Evolutionary conservation across 2,329 filamentous ascomycete species (phyloP), one percentile per base, ranked within the genome.

Genomic region (Samsoniella hepiali): DNA sequence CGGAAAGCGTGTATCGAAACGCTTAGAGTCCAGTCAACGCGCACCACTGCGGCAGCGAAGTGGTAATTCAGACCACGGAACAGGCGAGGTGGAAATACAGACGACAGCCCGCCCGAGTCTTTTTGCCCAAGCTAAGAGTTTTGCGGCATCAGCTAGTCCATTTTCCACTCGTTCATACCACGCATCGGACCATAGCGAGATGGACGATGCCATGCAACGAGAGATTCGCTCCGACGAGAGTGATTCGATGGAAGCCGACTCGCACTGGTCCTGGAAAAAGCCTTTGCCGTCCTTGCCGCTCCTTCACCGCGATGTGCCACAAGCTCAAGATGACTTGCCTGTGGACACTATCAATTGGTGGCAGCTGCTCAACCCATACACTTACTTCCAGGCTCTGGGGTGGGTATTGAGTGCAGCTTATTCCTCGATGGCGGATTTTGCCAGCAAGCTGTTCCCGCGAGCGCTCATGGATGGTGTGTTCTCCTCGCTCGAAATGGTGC

Each of bases 291-390:
- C 65, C 1, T 68, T 68, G 66, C 68, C 70, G 5, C 38, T 47
- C 6, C 29, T 63, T 32, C 64, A 62, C 50, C 64, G 65, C 0
- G 65, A 66, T 38, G 54, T 32, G 29, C 60, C 54, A 22, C 29
- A 65, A 1, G 57, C 64, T 0, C 63, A 67, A 3, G 61, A 65
- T 15, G 66, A 58, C 15, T n/a, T 15, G 50, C 22, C 31, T 31
- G 29, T 15, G 17, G 65, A 53, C 3, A 65, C 63, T 13, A 57
- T 63, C 27, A 63, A 70, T 40, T 72, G 71, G 67, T 68, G 68
- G 65, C 68, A 68, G 22, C 64, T 75, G 3, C 55, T 75, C 4
- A 69, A 75, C 34, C 75, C 74, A 0, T 66, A 69, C 62, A 75
- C 72, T 5, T 76, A 76, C 36, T 6, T 75, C 1, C 62, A 70